Evolutionary conservation across 179 eudicot species (phyloP).

Genomic region (Beta lomatogona): DNA sequence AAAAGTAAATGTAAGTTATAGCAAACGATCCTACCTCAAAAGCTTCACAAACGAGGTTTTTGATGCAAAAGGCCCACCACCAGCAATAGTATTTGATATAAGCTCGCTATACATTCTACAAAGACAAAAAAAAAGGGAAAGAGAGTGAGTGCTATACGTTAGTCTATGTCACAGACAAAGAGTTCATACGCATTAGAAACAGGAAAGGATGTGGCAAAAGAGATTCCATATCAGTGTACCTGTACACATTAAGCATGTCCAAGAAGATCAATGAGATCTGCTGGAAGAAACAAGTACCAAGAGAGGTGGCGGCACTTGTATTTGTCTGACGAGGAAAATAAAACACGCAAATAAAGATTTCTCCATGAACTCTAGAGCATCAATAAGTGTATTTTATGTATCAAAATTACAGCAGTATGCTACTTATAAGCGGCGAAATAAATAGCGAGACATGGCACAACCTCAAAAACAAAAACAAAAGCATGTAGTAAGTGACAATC

Average conservation of each 20-base stretch:
- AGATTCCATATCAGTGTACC: conserved; percentile 39
- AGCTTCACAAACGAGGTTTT: conserved; percentile 90
- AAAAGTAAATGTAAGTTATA: background rate
- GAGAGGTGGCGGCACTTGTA: conserved; percentile 86
- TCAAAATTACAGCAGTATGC: background rate
- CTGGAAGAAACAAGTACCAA: conserved; percentile 83
- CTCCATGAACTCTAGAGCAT: background rate
- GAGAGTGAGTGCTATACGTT: background rate
- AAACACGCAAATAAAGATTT: background rate
- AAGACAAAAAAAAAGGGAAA: background rate
- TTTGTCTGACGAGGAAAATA: conserved; percentile 67
- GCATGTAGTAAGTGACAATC: background rate
- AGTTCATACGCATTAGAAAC: background rate
- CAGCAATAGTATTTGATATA: conserved; percentile 79
- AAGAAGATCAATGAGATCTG: conserved; percentile 87
- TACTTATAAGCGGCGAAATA: background rate
- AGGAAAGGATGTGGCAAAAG: background rate
- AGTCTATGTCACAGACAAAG: background rate
- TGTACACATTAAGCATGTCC: conserved; percentile 99
- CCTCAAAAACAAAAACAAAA: too few relatives aligned
- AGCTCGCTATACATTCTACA: conserved; percentile 99
- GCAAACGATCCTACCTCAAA: conserved; percentile 55
- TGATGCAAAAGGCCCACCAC: conserved; percentile 94
- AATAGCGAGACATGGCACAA: background rate
- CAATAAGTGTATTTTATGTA: conserved; percentile 3